Conservation (phyloP, 257 asterid species). For the Solanum clarkiae region DNA sequence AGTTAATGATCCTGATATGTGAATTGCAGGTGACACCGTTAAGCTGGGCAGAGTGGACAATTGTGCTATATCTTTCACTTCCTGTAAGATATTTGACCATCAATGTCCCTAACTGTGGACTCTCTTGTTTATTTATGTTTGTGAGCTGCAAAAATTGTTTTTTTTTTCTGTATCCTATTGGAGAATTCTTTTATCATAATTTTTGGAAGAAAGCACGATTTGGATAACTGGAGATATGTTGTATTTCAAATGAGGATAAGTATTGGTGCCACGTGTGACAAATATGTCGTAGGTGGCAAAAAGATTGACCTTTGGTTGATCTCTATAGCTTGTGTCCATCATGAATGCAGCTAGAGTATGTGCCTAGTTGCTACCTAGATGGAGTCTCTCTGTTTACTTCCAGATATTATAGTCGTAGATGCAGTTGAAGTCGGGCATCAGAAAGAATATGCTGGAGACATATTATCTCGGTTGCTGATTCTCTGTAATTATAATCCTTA, state of each 20-base stretch:
- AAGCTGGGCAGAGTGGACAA: conserved; percentile 88
- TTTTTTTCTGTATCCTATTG: not conserved
- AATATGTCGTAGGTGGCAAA: not conserved
- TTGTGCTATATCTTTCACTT: conserved; percentile 81
- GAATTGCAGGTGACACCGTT: conserved; percentile 69
- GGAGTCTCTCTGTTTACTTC: not conserved
- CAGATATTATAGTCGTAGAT: not conserved
- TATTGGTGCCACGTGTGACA: not conserved
- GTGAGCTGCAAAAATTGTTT: not conserved
- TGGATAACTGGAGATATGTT: not conserved
- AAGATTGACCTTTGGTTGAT: not conserved
- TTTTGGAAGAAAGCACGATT: not conserved
- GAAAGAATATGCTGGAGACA: not conserved
- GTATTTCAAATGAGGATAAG: not conserved
- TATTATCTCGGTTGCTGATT: not conserved
- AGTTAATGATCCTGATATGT: not conserved
- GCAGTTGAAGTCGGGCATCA: not conserved
- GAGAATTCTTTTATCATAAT: not conserved
- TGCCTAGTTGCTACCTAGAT: not conserved
- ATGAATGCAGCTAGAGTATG: not conserved
- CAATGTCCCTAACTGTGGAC: not conserved
- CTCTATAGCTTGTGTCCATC: not conserved
- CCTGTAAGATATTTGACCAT: conserved; percentile 53
- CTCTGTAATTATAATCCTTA: not conserved
- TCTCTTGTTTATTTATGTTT: not conserved